A percentile compares a stretch with the other conserved stretches of the same genome.
Evolutionary conservation across 305 asterid species (phyloP).

Genomic region (Fraxinus paxiana): DNA sequence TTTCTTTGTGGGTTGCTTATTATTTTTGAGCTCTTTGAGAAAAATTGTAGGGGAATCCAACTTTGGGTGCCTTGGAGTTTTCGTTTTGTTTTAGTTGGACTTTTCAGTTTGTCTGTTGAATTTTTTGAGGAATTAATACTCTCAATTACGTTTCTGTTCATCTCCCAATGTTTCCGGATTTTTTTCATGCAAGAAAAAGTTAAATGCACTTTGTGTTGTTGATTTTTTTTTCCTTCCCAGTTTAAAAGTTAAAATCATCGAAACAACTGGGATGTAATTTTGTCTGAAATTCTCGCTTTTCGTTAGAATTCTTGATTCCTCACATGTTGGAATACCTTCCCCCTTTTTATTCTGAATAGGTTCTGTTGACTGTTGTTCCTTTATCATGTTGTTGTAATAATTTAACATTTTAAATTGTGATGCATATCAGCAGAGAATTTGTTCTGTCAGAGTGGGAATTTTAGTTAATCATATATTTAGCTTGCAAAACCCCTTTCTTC

Average conservation of each 20-base stretch:
- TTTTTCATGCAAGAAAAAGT: neutral
- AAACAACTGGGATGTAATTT: conserved; percentile 24
- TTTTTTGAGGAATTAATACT: neutral
- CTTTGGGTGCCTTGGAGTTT: neutral
- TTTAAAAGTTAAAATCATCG: conserved; percentile 13
- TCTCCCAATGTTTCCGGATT: neutral
- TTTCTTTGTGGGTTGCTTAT: neutral
- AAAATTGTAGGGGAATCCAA: neutral
- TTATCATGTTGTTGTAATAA: conserved; percentile 9
- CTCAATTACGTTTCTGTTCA: neutral
- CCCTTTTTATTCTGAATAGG: conserved; percentile 15
- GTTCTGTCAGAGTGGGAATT: neutral
- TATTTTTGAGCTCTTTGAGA: neutral
- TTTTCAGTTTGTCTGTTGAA: neutral
- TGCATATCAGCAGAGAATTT: neutral
- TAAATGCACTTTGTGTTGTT: neutral
- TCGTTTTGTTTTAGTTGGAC: neutral
- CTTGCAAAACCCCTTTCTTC: neutral
- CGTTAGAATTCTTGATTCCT: conserved; percentile 36
- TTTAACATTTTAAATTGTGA: neutral
- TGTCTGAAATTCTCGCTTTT: conserved; percentile 27
- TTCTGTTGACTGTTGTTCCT: conserved; percentile 21
- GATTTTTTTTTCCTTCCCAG: neutral
- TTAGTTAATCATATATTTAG: neutral
- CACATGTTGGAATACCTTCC: conserved; percentile 18